phyloP scores from a whole-genome alignment of 2,329 filamentous ascomycete species.

The Hymenoscyphus scutula region DNA sequence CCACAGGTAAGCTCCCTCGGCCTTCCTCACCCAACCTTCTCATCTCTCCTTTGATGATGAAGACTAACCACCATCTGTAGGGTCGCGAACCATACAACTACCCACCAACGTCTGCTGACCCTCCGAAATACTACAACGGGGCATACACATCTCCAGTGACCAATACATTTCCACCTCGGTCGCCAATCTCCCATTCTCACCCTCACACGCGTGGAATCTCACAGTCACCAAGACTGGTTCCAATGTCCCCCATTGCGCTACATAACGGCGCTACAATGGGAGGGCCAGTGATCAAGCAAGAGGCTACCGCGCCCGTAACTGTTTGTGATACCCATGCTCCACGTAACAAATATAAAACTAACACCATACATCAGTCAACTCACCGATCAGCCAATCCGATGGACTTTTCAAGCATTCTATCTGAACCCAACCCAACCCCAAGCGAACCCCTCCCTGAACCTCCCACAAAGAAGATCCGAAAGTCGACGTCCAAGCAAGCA shows the following conservation, averaged over 20 bases:
- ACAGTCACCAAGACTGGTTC: slow-evolving; percentile 32
- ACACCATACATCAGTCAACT: slow-evolving; percentile 53
- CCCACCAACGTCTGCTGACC: slow-evolving; percentile 42
- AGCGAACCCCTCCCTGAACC: slow-evolving; percentile 42
- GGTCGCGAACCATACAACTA: slow-evolving; percentile 52
- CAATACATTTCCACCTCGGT: slow-evolving; percentile 47
- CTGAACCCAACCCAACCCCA: slow-evolving; percentile 68
- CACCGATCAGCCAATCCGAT: slow-evolving; percentile 80
- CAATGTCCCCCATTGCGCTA: slow-evolving; percentile 49
- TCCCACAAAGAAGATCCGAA: slow-evolving; percentile 28
- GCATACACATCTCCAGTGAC: slow-evolving; percentile 49
- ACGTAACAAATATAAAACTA: slow-evolving; percentile 13
- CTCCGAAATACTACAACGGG: slow-evolving; percentile 47
- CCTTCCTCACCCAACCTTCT: not conserved
- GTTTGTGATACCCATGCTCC: slow-evolving; percentile 23
- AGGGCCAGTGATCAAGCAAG: slow-evolving; percentile 23
- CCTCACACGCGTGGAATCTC: slow-evolving; percentile 35
- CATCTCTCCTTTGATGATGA: slow-evolving; percentile 6
- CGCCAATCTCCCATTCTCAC: slow-evolving; percentile 49
- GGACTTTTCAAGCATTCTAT: slow-evolving; percentile 94
- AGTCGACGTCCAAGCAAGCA: slow-evolving; percentile 27
- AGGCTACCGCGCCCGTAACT: slow-evolving; percentile 26
- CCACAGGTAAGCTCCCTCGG: slow-evolving; percentile 31
- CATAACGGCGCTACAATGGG: slow-evolving; percentile 42
- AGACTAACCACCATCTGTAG: slow-evolving; percentile 36